A percentile compares a stretch with the other conserved stretches of the same genome.
Conservation (phyloP, 805 yeast species). For the Ogataea salicorniae region DNA sequence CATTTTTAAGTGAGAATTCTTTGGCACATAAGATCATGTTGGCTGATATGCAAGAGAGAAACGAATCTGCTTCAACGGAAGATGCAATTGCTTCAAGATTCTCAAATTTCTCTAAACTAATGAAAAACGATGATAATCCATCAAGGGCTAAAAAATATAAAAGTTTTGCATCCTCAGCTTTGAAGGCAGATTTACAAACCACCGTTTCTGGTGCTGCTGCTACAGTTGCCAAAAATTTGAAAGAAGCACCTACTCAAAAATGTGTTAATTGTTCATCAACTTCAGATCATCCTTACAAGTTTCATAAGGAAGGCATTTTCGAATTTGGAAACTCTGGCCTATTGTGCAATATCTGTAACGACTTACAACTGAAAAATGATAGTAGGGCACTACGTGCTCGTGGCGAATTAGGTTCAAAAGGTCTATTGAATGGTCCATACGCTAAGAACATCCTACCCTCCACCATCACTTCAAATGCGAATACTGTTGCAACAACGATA, state of each 20-base stretch:
- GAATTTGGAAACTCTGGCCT: conserved; percentile 32
- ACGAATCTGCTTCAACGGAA: conserved; percentile 20
- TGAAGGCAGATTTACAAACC: conserved; percentile 3
- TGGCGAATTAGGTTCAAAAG: conserved; percentile 30
- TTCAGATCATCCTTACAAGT: conserved; percentile 29
- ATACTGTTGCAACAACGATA: background rate
- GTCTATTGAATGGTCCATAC: conserved; percentile 31
- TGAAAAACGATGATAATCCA: conserved; percentile 22
- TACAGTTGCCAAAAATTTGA: too few relatives aligned
- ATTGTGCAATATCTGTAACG: conserved; percentile 28
- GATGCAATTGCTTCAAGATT: conserved; percentile 28
- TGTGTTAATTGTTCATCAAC: conserved; percentile 30
- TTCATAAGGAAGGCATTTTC: conserved; percentile 29
- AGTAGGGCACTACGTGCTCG: conserved; percentile 23
- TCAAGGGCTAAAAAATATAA: conserved; percentile 27
- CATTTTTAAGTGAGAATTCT: conserved; percentile 28
- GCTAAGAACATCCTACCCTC: conserved; percentile 3
- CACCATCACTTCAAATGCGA: background rate
- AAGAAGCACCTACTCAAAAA: conserved; percentile 4
- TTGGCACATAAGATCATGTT: conserved; percentile 29
- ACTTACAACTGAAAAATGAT: conserved; percentile 20
- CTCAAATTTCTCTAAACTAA: conserved; percentile 25
- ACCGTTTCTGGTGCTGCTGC: too few relatives aligned
- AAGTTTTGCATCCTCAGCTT: conserved; percentile 19
- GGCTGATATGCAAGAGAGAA: conserved; percentile 22